These are phyloP conservation scores for Sequoia sempervirens DNA, from an alignment of 75 land plant genomes.

Conservation along the genomic window DNA sequence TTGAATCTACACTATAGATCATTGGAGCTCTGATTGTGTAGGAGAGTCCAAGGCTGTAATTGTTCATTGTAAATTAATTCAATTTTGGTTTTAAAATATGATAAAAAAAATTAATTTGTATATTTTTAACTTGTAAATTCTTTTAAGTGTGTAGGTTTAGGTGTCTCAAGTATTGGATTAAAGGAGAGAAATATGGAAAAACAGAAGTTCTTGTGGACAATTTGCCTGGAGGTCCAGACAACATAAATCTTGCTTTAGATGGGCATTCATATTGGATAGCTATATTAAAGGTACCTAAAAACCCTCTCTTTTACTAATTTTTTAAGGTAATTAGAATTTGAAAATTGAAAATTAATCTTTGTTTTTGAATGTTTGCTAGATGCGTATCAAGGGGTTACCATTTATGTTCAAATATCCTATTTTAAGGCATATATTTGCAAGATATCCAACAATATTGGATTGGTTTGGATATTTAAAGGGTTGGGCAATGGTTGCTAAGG, in stretches of 20 bases:
- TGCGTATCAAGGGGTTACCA: constrained; percentile 12
- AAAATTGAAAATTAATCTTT: neutral
- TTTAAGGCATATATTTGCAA: constrained; percentile 18
- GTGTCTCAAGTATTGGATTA: constrained; percentile 65
- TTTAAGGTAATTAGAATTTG: neutral
- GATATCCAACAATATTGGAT: constrained; percentile 21
- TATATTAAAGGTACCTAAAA: constrained; percentile 28
- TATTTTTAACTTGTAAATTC: neutral
- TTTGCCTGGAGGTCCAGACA: constrained; percentile 80
- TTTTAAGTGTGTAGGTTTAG: constrained; percentile 34
- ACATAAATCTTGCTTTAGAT: constrained; percentile 56
- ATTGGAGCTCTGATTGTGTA: too few relatives aligned
- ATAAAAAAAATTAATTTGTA: too few relatives aligned
- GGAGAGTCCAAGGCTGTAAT: too few relatives aligned
- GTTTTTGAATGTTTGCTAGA: constrained; percentile 3
- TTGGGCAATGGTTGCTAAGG: constrained; percentile 53
- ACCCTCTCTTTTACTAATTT: neutral
- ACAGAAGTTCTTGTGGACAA: constrained; percentile 59
- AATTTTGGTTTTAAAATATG: too few relatives aligned
- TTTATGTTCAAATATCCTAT: constrained; percentile 17
- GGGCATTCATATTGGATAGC: constrained; percentile 62
- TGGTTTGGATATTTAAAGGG: neutral
- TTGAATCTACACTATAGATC: too few relatives aligned
- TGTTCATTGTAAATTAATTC: too few relatives aligned
- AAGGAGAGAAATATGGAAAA: constrained; percentile 41